phyloP scores from a whole-genome alignment of 1,139 yeast genomes.

The Taphrina communis region DNA sequence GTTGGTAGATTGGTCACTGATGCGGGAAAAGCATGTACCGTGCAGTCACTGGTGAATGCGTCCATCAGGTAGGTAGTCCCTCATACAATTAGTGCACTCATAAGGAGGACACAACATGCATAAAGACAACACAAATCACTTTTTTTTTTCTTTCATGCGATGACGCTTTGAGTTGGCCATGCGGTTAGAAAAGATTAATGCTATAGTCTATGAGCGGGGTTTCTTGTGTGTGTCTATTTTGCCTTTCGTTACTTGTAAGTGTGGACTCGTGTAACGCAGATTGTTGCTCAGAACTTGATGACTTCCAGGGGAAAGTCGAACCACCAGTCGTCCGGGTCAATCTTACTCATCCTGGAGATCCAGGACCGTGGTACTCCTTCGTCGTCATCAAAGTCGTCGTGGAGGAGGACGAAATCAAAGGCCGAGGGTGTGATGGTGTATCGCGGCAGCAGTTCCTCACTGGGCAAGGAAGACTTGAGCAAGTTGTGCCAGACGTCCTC shows the following conservation, averaged over 20 bases:
- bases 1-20: slow-evolving; percentile 16
- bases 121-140: too few relatives aligned
- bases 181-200: too few relatives aligned
- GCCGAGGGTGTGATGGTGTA: background rate
- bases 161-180: too few relatives aligned
- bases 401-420: background rate
- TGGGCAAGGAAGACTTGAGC: background rate
- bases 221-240: too few relatives aligned
- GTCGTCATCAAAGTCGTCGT: background rate
- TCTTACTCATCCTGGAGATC: background rate
- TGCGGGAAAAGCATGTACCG: slow-evolving; percentile 24
- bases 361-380: background rate
- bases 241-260: too few relatives aligned
- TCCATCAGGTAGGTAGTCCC: slow-evolving; percentile 23
- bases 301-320: background rate
- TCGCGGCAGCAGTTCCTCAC: background rate
- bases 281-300: background rate
- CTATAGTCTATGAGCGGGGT: too few relatives aligned
- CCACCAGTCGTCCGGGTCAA: background rate
- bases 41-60: slow-evolving; percentile 24
- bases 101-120: too few relatives aligned
- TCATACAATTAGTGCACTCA: too few relatives aligned
- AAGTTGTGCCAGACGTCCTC: background rate
- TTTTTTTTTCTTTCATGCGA: background rate
- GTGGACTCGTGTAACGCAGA: too few relatives aligned